Percentiles rank a stretch among this genome's conserved stretches.
These are phyloP conservation scores for Physocladia obscura DNA, from an alignment of 192 early-diverging fungal genomes.

Conservation along the genomic window DNA sequence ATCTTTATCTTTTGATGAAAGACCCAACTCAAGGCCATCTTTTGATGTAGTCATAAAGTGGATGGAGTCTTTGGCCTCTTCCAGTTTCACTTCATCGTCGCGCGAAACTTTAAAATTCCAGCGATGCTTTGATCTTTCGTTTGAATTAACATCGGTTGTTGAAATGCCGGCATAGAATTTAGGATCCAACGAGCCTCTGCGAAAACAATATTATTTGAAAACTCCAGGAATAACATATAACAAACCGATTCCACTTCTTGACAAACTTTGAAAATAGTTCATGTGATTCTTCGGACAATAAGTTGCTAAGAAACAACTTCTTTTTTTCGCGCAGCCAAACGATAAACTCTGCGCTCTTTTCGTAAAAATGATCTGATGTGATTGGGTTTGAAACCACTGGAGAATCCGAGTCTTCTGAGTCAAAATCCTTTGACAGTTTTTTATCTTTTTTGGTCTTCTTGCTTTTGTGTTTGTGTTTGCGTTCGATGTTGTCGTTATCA, in stretches of 20 bases:
- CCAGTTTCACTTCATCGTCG: conserved; percentile 54
- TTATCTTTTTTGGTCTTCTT: background rate
- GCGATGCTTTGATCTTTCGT: conserved; percentile 68
- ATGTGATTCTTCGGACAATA: conserved; percentile 66
- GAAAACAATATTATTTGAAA: background rate
- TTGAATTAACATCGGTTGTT: conserved; percentile 60
- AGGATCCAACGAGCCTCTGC: conserved; percentile 34
- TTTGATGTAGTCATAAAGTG: conserved; percentile 49
- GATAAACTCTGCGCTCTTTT: conserved; percentile 74
- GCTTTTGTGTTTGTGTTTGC: background rate
- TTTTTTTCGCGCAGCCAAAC: conserved; percentile 77
- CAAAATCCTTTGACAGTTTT: background rate
- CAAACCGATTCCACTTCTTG: conserved; percentile 78
- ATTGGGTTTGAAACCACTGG: conserved; percentile 33
- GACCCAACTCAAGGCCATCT: background rate
- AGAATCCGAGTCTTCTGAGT: background rate
- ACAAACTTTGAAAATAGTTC: conserved; percentile 83
- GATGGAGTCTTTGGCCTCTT: conserved; percentile 55
- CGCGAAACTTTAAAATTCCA: conserved; percentile 67
- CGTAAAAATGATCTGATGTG: conserved; percentile 75
- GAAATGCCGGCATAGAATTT: conserved; percentile 72
- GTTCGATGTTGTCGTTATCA: background rate
- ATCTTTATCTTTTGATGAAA: background rate
- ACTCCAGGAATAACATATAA: conserved; percentile 35
- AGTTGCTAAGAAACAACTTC: conserved; percentile 73